phyloP scores from a whole-genome alignment of 805 yeast genomes.

The Teunomyces barrocoloradensis region DNA sequence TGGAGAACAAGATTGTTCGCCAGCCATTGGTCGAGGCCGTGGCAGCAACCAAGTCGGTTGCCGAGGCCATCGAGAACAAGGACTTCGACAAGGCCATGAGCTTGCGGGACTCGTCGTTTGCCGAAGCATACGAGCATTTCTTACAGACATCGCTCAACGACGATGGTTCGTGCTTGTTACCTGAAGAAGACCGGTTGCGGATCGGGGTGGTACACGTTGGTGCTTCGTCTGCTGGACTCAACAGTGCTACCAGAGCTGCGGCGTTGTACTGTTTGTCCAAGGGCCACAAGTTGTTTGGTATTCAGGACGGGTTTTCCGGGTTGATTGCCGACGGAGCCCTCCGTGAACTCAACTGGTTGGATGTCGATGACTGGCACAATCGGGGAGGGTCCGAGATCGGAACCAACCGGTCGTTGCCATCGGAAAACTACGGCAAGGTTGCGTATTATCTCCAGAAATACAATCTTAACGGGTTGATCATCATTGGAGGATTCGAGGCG shows the following conservation, averaged over 20 bases:
- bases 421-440: slow-evolving; percentile 65
- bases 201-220: slow-evolving; percentile 76
- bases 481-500: slow-evolving; percentile 83
- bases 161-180: slow-evolving; percentile 40
- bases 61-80: slow-evolving; percentile 61
- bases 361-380: slow-evolving; percentile 69
- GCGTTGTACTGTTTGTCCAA: slow-evolving; percentile 72
- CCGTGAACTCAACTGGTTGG: slow-evolving; percentile 61
- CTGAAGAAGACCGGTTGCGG: slow-evolving; percentile 51
- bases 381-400: slow-evolving; percentile 82
- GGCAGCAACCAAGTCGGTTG: slow-evolving; percentile 65
- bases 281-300: slow-evolving; percentile 71
- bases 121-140: slow-evolving; percentile 61
- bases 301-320: slow-evolving; percentile 74
- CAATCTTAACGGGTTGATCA: slow-evolving; percentile 64
- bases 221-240: slow-evolving; percentile 78
- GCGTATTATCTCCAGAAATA: slow-evolving; percentile 72
- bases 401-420: slow-evolving; percentile 70
- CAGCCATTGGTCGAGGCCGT: slow-evolving; percentile 74
- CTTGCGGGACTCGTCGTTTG: slow-evolving; percentile 68
- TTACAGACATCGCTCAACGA: slow-evolving; percentile 48
- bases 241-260: slow-evolving; percentile 73
- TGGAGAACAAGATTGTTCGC: slow-evolving; percentile 67
- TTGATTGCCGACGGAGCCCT: slow-evolving; percentile 62
- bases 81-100: slow-evolving; percentile 70